Base-by-base conservation (phyloP, 208 protist species). In the Strigomonas galati region DNA sequence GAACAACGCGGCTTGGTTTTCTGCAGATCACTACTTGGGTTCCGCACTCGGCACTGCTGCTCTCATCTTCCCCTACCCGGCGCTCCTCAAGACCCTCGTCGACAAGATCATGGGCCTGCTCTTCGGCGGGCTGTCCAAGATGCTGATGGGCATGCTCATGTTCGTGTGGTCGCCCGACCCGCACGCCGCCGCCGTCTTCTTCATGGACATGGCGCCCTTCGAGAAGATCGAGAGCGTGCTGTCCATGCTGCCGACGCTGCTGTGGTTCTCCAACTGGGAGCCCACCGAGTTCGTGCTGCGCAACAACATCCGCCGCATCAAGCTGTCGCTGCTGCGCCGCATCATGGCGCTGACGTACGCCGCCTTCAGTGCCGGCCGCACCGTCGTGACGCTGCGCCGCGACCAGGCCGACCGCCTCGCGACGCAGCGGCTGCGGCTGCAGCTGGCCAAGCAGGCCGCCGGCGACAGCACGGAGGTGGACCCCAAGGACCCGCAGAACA, bases 211-310 rank as follows among this genome's bases (percentile, higher is more conserved):
- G 19, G 62, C 35, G 21, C 65, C 71, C 19, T 74, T 82, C 30
- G 70, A 66, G 28, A 72, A 65, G 46, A 63, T 82, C 26, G 76
- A 82, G 63, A 57, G 52, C 23, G 48, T 64, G 6, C 65, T 78
- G 19, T 51, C 67, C 7, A 35, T 72, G 52, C 62, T 77, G 61
- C 71, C 71, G 31, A 62, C 71, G 9, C 62, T 82, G 55, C 61
- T 82, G 65, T 82, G 76, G 76, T 78, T 78, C 43, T 28, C 64
- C 1, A 78, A 75, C 62, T 78, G 76, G 76, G 76, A 82, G 68
- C 76, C 76, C 43, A 14, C 30, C 5, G 69, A 82, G 65, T 82
- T 78, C 58, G 28, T 64, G 12, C 31, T 77, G 32, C 71, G 72
- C 37, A 82, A 82, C 54, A 72, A 72, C 19, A 72, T 82, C 28